Base-by-base conservation (phyloP, 352 stramenopile species). In the Saprolegnia diclina region DNA sequence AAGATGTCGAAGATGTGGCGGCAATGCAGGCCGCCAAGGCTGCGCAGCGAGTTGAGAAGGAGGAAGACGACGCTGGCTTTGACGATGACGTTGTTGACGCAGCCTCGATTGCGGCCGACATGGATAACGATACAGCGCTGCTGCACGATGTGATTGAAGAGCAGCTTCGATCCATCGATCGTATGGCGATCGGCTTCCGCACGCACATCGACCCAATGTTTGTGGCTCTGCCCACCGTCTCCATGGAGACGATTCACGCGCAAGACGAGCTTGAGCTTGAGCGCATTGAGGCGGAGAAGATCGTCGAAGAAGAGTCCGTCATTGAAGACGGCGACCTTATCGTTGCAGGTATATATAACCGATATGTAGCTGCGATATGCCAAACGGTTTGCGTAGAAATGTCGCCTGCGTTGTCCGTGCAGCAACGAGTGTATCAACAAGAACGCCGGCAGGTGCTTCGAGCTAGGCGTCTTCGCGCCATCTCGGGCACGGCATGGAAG, bases 1-100 rank as follows among this genome's bases (percentile, higher is more conserved):
- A 99, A 78, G 96, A 99, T 72, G 91, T 96, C 62, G 93, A 97
- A 57, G 95, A 99, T 74, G 93, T 98, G 7, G 83, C 89, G 13
- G 95, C 94, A 2, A 96, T 98, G 80, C 79, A 89, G 45, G 94
- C 83, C 13, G 91, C 83, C 19, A 72, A 78, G 35, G 38, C 18
- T 1, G 63, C 52, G 9, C 50, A 63, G 26, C 21, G 14, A 6
- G n/a, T 22, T 5, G 63, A 61, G 40, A 70, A 70, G 35, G 63
- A 61, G 26, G 44, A 55, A 26, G 63, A 70, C 26, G 63, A 70
- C 0, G 35, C 40, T 21, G 48, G 48, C 50, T 40, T 54, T 40
- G 57, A 66, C 3, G 57, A 66, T 10, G 57, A 55, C 21, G 21
- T 77, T 80, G 55, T 37, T 85, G 42, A 76, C 76, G 16, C 82